Evolutionary conservation across 2,329 filamentous ascomycete genomes (phyloP), one percentile per base, ranked within the genome.

Genomic region (Myriosclerotinia curreyana): DNA sequence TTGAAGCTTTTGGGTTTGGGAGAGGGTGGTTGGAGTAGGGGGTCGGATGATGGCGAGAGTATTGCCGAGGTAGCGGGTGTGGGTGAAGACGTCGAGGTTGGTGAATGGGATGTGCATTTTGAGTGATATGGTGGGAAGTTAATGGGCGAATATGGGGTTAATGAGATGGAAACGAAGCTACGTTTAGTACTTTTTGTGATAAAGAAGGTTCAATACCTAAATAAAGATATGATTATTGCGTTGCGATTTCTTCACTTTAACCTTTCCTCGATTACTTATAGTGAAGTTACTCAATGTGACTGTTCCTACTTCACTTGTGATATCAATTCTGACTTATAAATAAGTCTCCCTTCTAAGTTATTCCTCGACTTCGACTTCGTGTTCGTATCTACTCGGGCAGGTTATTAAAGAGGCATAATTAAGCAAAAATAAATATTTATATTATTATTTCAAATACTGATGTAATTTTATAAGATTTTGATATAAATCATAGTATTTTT

Each of bases 1-100:
- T 67, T 76, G 72, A 71, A 85, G 83, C 72, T 88, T 87, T 72
- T 81, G 79, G 2, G 75, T 71, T 69, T 83, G 81, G 1, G 78
- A 78, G 22, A 86, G 76, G 20, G 71, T 69, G 1, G 42, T 69
- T 5, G 75, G 73, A 7, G 76, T 68, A 1, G 82, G 83, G 65
- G 87, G 77, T 51, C 79, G 77, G 65, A 88, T 80, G 28, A 88
- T 78, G 51, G 84, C 85, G 40, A 88, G 79, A 2, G 84, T 84
- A 71, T 87, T 88, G 66, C 86, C 86, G 58, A 76, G 73, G 73
- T 80, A 84, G 63, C 76, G 78, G 1, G 75, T 79, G 28, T 74
- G 73, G 52, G 83, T 85, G 74, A 86, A 86, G 76, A 85, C 83
- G 72, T 86, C 82, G 49, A 60, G 49, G 55, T 38, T 64, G 8